Evolutionary conservation across 768 basidiomycete species (phyloP), one percentile per base, ranked within the genome.

Genomic region (Mrakia gelida): DNA sequence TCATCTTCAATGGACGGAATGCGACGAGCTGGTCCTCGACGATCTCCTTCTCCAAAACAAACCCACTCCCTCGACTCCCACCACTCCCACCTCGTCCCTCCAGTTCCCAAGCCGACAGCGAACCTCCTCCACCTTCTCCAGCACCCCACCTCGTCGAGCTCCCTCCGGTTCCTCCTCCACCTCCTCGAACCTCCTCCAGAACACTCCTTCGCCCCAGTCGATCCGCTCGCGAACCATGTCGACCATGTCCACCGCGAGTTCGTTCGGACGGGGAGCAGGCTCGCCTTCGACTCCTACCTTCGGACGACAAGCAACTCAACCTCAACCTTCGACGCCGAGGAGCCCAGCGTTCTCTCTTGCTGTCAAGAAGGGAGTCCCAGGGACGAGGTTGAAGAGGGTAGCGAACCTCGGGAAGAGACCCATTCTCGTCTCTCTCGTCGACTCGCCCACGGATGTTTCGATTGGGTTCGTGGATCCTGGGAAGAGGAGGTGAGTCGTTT

Each of bases 1-100:
- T 28, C 80, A 76, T 8, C 45, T 81, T 38, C 63, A 78, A 43
- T 81, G 81, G 81, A 73, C 80, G 28, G 38, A 45, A 28, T 49
- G 45, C 28, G 38, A 52, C 62, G 63, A 75, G 59, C 43, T 54
- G 28, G 75, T 75, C 63, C 34, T 61, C 45, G 73, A 30, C 34
- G 49, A 52, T 49, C 8, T 28, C 52, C 21, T 56, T 9, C 52
- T 15, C 10, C 28, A n/a, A 11, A 30, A 34, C 63, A 21, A 52
- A 52, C 49, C 63, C 1, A 16, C 18, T 43, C 34, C 59, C 18
- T 43, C 49, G 43, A 45, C 41, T 8, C 28, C 28, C 26, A 45
- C 43, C 28, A n/a, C 43, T n/a, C 21, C 38, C 1, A 23, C 38
- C 45, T 45, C 45, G 45, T 45, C 45, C 15, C 45, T 45, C 45